Evolutionary conservation across 345 rosid species (phyloP).

Genomic region (Heritiera littoralis): DNA sequence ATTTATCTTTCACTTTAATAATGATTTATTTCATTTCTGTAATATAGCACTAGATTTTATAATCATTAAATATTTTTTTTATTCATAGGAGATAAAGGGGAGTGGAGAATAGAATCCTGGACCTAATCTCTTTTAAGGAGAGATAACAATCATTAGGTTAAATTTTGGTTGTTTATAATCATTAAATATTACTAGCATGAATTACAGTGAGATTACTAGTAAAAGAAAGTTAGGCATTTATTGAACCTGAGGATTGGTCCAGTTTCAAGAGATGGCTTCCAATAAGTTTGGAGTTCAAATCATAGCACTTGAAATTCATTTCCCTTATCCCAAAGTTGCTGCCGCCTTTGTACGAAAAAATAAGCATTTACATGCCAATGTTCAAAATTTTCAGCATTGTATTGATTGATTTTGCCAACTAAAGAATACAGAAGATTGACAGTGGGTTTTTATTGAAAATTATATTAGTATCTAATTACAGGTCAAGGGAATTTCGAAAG

Average conservation of each 20-base stretch:
- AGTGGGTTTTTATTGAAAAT: slow-evolving; percentile 7
- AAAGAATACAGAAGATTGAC: slow-evolving; percentile 5
- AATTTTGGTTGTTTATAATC: background rate
- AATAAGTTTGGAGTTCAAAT: too few relatives aligned
- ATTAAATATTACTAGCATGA: background rate
- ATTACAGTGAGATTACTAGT: background rate
- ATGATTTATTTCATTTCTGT: background rate
- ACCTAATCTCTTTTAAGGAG: too few relatives aligned
- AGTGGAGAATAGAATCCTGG: too few relatives aligned
- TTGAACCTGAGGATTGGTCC: background rate
- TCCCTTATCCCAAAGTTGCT: too few relatives aligned
- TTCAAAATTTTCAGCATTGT: background rate
- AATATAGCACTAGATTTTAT: background rate
- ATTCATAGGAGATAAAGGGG: too few relatives aligned
- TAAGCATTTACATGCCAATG: background rate
- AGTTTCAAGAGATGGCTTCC: too few relatives aligned
- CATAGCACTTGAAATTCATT: too few relatives aligned
- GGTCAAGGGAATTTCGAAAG: slow-evolving; percentile 77
- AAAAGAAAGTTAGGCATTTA: background rate
- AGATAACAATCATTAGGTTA: too few relatives aligned
- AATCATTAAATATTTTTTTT: background rate
- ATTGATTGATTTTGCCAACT: slow-evolving; percentile 8
- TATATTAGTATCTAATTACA: slow-evolving; percentile 23
- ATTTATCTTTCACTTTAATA: background rate
- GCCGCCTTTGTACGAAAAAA: too few relatives aligned